Percentiles rank a stretch among this genome's conserved stretches.
Conservation (phyloP, 179 eudicot species). For the Camellia oleifera region DNA sequence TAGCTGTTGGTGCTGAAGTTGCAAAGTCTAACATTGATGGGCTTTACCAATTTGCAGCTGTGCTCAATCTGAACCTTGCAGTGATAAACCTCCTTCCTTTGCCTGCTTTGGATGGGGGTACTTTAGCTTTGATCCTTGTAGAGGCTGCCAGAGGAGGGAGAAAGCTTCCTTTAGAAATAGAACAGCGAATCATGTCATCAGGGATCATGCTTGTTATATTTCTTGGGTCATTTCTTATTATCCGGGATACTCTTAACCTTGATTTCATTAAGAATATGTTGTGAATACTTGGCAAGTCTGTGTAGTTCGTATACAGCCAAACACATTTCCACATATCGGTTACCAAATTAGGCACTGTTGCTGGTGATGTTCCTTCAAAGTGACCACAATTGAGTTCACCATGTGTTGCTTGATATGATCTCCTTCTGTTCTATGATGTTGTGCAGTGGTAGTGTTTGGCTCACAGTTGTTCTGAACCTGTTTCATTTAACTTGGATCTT, state of each 20-base stretch:
- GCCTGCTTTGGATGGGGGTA: constrained; percentile 93
- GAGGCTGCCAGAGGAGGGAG: constrained; percentile 93
- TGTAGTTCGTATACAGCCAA: not conserved
- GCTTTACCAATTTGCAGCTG: constrained; percentile 85
- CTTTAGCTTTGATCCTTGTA: constrained; percentile 81
- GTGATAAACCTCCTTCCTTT: constrained; percentile 88
- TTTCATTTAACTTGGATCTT: constrained; percentile 6
- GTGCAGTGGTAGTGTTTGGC: not conserved
- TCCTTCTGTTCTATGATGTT: not conserved
- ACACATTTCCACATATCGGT: not conserved
- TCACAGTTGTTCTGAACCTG: not conserved
- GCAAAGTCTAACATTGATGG: constrained; percentile 79
- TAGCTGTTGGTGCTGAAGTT: constrained; percentile 97
- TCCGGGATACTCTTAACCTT: constrained; percentile 82
- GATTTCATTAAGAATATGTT: constrained; percentile 72
- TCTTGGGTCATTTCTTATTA: constrained; percentile 71
- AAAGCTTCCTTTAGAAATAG: constrained; percentile 78
- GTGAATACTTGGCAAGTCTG: constrained; percentile 29
- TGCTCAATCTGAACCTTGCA: constrained; percentile 80
- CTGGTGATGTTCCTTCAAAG: constrained; percentile 1
- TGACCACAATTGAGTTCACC: not conserved
- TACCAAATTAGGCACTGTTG: not conserved
- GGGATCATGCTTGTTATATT: constrained; percentile 69
- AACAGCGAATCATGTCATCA: constrained; percentile 88
- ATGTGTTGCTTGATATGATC: not conserved